Conservation (phyloP, 306 rosid genomes). For the Casuarina glauca region DNA sequence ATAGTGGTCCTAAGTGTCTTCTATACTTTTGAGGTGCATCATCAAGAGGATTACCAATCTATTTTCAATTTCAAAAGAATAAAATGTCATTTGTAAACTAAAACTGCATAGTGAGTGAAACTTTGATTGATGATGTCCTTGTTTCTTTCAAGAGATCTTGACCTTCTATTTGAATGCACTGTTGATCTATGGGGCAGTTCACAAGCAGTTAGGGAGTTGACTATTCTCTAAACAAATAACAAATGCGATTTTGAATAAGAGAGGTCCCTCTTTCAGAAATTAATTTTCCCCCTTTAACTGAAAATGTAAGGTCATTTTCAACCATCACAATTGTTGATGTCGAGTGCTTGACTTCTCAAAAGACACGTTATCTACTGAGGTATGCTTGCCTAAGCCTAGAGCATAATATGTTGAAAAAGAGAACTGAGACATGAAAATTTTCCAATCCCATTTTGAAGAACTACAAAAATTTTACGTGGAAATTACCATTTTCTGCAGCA, state of each 20-base stretch:
- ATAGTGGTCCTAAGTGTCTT: neutral
- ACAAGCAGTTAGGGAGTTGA: neutral
- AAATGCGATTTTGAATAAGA: neutral
- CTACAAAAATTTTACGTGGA: neutral
- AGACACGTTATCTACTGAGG: neutral
- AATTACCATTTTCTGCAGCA: neutral
- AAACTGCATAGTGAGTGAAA: neutral
- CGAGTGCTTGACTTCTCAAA: neutral
- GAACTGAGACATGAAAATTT: neutral
- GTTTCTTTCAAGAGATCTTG: neutral
- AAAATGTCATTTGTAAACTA: neutral
- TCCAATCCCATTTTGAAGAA: neutral
- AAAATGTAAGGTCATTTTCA: neutral
- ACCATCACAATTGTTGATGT: neutral
- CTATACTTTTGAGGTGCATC: neutral
- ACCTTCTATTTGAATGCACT: neutral
- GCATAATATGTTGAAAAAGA: neutral
- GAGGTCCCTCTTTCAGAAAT: neutral
- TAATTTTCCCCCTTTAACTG: neutral
- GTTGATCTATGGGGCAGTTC: neutral
- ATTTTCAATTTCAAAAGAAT: neutral
- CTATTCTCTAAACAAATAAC: neutral
- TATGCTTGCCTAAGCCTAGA: neutral
- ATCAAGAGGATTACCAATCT: neutral
- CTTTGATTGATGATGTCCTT: neutral